Evolutionary conservation across 2,329 filamentous ascomycete genomes (phyloP).

Genomic region (Torrubiella hemipterigena): DNA sequence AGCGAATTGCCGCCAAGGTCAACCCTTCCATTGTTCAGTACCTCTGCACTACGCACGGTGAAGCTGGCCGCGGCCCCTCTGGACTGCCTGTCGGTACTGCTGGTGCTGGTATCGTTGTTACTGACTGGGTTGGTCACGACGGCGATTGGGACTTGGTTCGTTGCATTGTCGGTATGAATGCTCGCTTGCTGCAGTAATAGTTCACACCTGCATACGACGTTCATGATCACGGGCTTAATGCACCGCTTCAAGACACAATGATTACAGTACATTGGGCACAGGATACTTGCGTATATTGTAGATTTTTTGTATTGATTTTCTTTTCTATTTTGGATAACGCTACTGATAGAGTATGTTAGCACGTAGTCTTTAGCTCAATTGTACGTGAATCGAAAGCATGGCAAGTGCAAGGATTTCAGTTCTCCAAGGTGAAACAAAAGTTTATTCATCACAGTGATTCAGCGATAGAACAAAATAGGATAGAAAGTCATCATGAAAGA

Average conservation of each 20-base stretch:
- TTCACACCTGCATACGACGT: constrained; percentile 12
- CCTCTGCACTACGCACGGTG: constrained; percentile 45
- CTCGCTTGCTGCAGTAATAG: constrained; percentile 42
- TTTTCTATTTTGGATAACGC: background rate
- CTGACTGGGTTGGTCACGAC: constrained; percentile 80
- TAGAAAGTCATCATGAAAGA: constrained; percentile 40
- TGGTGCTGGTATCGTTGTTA: constrained; percentile 77
- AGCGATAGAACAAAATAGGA: constrained; percentile 34
- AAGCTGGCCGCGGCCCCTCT: constrained; percentile 34
- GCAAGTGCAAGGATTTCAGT: constrained; percentile 30
- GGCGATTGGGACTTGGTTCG: constrained; percentile 86
- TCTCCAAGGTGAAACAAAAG: constrained; percentile 48
- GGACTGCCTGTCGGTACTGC: constrained; percentile 52
- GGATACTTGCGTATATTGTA: too few species aligned
- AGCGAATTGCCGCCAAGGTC: constrained; percentile 75
- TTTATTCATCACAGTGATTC: constrained; percentile 44
- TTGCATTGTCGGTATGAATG: constrained; percentile 86
- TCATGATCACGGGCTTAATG: too few species aligned
- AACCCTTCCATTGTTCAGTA: constrained; percentile 65
- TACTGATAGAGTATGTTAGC: too few species aligned
- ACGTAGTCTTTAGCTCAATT: too few species aligned
- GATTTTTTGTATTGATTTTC: constrained; percentile 4
- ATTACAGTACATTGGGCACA: too few species aligned
- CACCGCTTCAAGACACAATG: too few species aligned
- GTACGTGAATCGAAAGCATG: too few species aligned